Evolutionary conservation across 176 grass and related monocot species (phyloP).

Genomic region (Avena sativa): DNA sequence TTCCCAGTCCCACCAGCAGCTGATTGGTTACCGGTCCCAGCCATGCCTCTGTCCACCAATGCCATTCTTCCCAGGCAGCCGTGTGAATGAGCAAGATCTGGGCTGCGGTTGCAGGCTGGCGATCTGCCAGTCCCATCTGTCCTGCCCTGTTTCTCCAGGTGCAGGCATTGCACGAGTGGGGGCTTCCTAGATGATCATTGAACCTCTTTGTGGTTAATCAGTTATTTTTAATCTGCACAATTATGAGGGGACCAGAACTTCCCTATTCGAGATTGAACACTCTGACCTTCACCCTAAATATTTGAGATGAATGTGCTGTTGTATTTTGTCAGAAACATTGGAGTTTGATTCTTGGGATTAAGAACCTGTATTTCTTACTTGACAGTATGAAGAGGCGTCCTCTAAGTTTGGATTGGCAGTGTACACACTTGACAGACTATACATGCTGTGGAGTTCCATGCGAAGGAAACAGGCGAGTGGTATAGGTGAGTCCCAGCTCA

Average conservation of each 20-base stretch:
- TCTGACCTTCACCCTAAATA: neutral
- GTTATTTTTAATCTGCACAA: neutral
- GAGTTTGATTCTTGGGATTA: neutral
- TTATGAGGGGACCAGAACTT: neutral
- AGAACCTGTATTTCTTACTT: constrained; percentile 26
- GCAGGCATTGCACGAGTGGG: neutral
- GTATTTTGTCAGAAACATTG: neutral
- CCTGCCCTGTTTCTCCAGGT: neutral
- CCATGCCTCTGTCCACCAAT: neutral
- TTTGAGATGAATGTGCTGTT: neutral
- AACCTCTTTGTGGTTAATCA: neutral
- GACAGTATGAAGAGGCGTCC: constrained; percentile 69
- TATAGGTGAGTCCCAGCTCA: neutral
- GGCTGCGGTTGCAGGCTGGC: neutral
- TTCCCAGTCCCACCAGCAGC: neutral
- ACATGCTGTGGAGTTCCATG: neutral
- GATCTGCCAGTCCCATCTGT: neutral
- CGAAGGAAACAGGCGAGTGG: neutral
- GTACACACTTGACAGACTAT: constrained; percentile 37
- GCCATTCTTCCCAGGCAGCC: neutral
- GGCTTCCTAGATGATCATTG: neutral
- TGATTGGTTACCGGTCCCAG: neutral
- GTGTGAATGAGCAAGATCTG: neutral
- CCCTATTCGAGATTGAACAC: neutral
- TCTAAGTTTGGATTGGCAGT: constrained; percentile 76